Conservation (phyloP, 2,329 filamentous ascomycete genomes). For the Didymella sp. region DNA sequence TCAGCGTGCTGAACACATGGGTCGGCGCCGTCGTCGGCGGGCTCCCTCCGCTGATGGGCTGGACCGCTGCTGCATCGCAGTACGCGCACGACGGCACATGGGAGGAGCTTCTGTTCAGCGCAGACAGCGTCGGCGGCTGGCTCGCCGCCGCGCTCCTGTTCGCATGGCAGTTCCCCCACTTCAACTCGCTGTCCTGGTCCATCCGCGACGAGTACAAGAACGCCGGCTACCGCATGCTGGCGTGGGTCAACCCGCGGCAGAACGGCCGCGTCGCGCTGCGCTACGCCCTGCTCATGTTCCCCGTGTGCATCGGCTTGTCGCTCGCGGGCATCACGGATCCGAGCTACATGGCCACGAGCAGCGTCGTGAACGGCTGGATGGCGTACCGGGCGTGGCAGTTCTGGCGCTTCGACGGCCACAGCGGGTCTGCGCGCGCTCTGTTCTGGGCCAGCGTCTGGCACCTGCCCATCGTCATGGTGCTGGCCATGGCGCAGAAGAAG, state of each 20-base stretch:
- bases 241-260: constrained; percentile 83
- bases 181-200: constrained; percentile 89
- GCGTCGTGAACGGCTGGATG: constrained; percentile 86
- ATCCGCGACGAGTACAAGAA: constrained; percentile 88
- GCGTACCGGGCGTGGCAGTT: constrained; percentile 79
- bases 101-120: constrained; percentile 77
- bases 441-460: constrained; percentile 99
- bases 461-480: constrained; percentile 84
- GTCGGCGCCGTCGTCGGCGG: constrained; percentile 89
- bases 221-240: constrained; percentile 74
- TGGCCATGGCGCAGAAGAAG: constrained; percentile 92
- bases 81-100: constrained; percentile 70
- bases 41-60: constrained; percentile 96
- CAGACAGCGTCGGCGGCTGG: constrained; percentile 80
- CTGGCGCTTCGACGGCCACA: constrained; percentile 77
- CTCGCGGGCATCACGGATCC: constrained; percentile 82
- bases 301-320: constrained; percentile 82
- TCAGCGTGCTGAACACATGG: constrained; percentile 92
- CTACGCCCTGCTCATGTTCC: constrained; percentile 85
- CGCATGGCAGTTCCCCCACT: constrained; percentile 98
- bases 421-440: constrained; percentile 79
- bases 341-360: constrained; percentile 81
- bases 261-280: constrained; percentile 88
- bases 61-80: constrained; percentile 92
- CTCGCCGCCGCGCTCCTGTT: constrained; percentile 83